Evolutionary conservation across 2,329 filamentous ascomycete species (phyloP).

Genomic region (Aspergillus spinulosporus): DNA sequence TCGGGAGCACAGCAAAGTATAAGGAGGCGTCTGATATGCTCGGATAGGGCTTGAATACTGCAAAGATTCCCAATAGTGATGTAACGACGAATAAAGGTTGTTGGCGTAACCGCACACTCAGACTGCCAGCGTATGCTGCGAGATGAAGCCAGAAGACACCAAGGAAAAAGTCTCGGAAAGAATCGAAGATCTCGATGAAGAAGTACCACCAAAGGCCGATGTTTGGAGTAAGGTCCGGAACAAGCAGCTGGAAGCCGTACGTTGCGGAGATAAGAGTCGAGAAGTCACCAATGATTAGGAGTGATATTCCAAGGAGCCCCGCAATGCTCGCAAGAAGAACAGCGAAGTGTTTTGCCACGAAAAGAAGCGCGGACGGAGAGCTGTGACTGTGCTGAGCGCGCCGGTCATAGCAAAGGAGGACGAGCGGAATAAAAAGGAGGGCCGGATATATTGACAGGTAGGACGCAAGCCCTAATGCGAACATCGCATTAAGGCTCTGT

Average conservation of each 20-base stretch:
- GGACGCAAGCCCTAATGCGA: slow-evolving; percentile 81
- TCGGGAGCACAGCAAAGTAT: slow-evolving; percentile 77
- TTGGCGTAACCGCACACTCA: slow-evolving; percentile 76
- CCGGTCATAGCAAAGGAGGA: slow-evolving; percentile 77
- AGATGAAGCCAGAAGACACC: slow-evolving; percentile 98
- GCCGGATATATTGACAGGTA: slow-evolving; percentile 92
- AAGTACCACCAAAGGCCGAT: slow-evolving; percentile 99
- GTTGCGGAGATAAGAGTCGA: slow-evolving; percentile 88
- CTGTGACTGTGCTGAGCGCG: slow-evolving; percentile 41
- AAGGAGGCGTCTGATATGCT: slow-evolving; percentile 86
- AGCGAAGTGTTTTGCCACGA: slow-evolving; percentile 56
- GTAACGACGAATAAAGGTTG: slow-evolving; percentile 86
- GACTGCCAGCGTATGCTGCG: slow-evolving; percentile 80
- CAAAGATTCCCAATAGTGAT: slow-evolving; percentile 83
- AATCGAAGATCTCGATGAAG: slow-evolving; percentile 99
- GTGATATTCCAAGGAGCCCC: slow-evolving; percentile 69
- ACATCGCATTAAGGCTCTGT: slow-evolving; percentile 71
- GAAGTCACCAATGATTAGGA: slow-evolving; percentile 69
- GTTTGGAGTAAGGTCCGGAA: slow-evolving; percentile 92
- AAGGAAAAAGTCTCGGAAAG: slow-evolving; percentile 94
- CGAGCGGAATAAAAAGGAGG: slow-evolving; percentile 78
- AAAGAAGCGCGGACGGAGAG: slow-evolving; percentile 42
- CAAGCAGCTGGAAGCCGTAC: slow-evolving; percentile 86
- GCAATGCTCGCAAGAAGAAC: slow-evolving; percentile 59
- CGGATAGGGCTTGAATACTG: slow-evolving; percentile 96